A percentile compares a stretch with the other conserved stretches of the same genome.
phyloP scores from a whole-genome alignment of 495 filamentous ascomycete genomes.

The Ramalina peruviana region DNA sequence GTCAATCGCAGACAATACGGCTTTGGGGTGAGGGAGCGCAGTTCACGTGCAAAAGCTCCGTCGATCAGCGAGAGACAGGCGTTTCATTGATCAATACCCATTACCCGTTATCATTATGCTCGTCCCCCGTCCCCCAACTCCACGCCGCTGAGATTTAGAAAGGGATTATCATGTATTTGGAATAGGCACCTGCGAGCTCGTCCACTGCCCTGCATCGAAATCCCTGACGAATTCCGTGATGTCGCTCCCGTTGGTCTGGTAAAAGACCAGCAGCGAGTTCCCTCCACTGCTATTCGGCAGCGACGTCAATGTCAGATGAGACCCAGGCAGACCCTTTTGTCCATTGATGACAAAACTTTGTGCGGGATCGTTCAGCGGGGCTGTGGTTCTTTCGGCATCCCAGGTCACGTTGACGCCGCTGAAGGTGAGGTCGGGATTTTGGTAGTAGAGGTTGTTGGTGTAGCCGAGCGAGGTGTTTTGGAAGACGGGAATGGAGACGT shows the following conservation, averaged over 20 bases:
- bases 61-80: too few relatives aligned
- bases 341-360: constrained; percentile 13
- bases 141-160: too few relatives aligned
- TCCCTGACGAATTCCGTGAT: constrained; percentile 13
- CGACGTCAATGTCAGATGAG: constrained; percentile 13
- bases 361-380: not conserved
- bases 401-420: constrained; percentile 11
- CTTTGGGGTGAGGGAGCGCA: too few relatives aligned
- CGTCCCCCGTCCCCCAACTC: too few relatives aligned
- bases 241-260: constrained; percentile 13
- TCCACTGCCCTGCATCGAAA: constrained; percentile 14
- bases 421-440: constrained; percentile 12
- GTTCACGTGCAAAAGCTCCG: too few relatives aligned
- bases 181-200: constrained; percentile 12
- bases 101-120: too few relatives aligned
- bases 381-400: constrained; percentile 11
- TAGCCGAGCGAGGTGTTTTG: constrained; percentile 14
- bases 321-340: constrained; percentile 8
- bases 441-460: constrained; percentile 15
- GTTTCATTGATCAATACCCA: too few relatives aligned
- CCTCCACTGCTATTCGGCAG: constrained; percentile 9
- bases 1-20: too few relatives aligned
- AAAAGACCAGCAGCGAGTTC: constrained; percentile 10
- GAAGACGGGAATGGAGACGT: constrained; percentile 10
- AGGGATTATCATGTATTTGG: not conserved